Conservation (phyloP, 495 filamentous ascomycete genomes). For the Penicillium daleae region DNA sequence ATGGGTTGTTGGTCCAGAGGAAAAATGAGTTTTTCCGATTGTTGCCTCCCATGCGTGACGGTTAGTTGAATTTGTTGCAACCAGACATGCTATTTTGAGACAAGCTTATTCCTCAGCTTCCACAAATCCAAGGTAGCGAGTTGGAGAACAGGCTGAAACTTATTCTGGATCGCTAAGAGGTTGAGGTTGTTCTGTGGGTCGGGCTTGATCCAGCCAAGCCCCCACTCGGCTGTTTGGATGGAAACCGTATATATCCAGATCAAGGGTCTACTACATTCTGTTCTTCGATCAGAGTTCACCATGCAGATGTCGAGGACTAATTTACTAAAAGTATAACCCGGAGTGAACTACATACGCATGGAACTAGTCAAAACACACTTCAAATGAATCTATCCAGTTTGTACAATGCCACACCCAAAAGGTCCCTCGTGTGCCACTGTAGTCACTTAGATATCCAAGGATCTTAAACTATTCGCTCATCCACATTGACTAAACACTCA, state of each 20-base stretch:
- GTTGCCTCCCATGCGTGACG: background rate
- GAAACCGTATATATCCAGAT: background rate
- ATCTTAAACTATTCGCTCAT: too few relatives aligned
- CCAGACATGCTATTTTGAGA: background rate
- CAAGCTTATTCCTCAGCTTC: background rate
- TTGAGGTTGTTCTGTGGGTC: conserved; percentile 5
- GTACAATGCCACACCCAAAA: background rate
- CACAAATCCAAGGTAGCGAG: background rate
- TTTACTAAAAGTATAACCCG: too few relatives aligned
- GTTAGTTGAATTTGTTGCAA: background rate
- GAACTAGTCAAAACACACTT: too few relatives aligned
- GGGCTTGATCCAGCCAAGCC: background rate
- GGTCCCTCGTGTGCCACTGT: too few relatives aligned
- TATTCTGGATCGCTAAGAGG: background rate
- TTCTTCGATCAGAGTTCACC: too few relatives aligned
- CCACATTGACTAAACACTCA: conserved; percentile 20
- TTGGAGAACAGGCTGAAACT: background rate
- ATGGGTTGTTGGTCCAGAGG: background rate
- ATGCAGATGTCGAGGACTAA: too few relatives aligned
- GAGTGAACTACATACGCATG: too few relatives aligned
- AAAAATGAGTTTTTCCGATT: background rate
- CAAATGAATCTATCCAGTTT: too few relatives aligned
- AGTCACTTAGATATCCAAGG: too few relatives aligned
- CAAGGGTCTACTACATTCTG: too few relatives aligned
- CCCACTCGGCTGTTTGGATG: background rate